Percentiles rank a stretch among this genome's conserved stretches.
Evolutionary conservation across 2,329 filamentous ascomycete species (phyloP).

Genomic region (Hypoxylon sp.): DNA sequence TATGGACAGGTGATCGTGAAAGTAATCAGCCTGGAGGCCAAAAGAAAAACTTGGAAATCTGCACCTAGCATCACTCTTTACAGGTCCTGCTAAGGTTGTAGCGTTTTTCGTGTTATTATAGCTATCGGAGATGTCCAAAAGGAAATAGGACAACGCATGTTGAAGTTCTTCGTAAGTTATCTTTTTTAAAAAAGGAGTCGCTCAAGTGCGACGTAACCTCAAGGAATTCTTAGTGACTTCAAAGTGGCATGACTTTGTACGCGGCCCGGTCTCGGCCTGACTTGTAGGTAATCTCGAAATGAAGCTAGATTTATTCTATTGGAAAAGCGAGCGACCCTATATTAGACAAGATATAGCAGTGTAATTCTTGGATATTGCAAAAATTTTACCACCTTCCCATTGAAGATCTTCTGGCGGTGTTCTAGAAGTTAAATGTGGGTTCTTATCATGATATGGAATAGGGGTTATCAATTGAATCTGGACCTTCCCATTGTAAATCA

Average conservation of each 20-base stretch:
- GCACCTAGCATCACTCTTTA: no score
- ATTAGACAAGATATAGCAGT: background rate
- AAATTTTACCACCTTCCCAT: conserved; percentile 2
- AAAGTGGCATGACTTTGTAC: background rate
- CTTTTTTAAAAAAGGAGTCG: no score
- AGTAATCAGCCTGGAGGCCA: no score
- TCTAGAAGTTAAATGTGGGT: conserved; percentile 1
- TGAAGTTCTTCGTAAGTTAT: background rate
- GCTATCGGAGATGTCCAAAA: no score
- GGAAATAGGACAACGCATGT: background rate
- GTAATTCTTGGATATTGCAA: background rate
- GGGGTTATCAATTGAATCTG: conserved; percentile 8
- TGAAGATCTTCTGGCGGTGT: background rate
- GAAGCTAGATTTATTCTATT: background rate
- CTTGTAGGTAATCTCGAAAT: conserved; percentile 5
- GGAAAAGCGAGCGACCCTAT: background rate
- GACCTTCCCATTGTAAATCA: conserved; percentile 19
- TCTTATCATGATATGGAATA: background rate
- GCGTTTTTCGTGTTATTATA: no score
- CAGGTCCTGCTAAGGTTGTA: background rate
- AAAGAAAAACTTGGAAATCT: no score
- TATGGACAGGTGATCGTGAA: no score
- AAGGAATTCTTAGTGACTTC: background rate
- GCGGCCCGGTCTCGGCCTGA: background rate
- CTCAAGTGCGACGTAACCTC: background rate